Conservation (phyloP, 2,329 filamentous ascomycete species). For the Scytalidium sp. region DNA sequence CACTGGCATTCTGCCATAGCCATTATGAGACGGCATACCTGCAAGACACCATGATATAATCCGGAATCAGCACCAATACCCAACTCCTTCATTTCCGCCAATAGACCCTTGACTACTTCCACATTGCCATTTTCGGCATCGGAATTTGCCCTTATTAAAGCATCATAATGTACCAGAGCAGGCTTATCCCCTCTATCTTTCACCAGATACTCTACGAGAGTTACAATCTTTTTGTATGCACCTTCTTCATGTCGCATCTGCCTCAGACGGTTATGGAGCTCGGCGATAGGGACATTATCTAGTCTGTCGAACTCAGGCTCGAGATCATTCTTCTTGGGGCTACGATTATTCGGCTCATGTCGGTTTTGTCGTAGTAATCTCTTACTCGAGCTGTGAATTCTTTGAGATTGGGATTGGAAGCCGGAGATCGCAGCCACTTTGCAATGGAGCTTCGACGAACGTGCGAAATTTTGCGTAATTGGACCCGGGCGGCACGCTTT, state of each 20-base stretch:
- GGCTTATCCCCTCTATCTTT: conserved; percentile 50
- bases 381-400: conserved; percentile 11
- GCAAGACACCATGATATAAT: conserved; percentile 70
- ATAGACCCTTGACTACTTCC: conserved; percentile 56
- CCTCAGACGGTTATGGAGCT: conserved; percentile 47
- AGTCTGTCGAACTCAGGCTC: conserved; percentile 18
- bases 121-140: conserved; percentile 63
- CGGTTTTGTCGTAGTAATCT: conserved; percentile 1
- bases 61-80: conserved; percentile 61
- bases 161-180: conserved; percentile 65
- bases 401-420: conserved; percentile 3
- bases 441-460: neutral
- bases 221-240: conserved; percentile 35
- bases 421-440: neutral
- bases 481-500: conserved; percentile 9
- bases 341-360: conserved; percentile 19
- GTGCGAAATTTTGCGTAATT: conserved; percentile 3
- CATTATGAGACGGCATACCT: conserved; percentile 40
- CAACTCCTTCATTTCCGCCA: conserved; percentile 67
- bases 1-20: neutral
- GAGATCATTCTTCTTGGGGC: conserved; percentile 6
- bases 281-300: conserved; percentile 27
- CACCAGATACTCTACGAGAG: conserved; percentile 57
- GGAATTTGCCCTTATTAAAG: conserved; percentile 70
- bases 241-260: conserved; percentile 33